Evolutionary conservation across 1,139 yeast genomes (phyloP), one percentile per base, ranked within the genome.

Genomic region (Meyerozyma carpophila): DNA sequence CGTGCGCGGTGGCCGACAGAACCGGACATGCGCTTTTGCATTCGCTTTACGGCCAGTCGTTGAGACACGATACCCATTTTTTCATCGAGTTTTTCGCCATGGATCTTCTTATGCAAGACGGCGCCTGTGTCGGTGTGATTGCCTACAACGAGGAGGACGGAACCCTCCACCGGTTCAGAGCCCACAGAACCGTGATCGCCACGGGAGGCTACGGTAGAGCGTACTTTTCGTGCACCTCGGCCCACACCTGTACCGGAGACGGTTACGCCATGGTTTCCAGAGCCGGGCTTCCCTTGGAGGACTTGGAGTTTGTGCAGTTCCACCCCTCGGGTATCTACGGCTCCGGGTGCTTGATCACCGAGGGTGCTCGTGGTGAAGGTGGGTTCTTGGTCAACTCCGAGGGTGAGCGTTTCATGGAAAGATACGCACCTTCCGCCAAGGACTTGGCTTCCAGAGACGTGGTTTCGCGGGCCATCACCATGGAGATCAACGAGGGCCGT

Each of bases 311-410:
- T 63, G 93, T 93, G 50, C 98, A 93, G 74, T 93, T 93, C 91
- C 98, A 93, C 71, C 98, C 98, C 50, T 90, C 98, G 36, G 98
- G 98, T 79, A 93, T 93, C 67, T 93, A 93, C 69, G 98, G 98
- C 48, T 90, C 98, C 41, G 98, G 98, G 52, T 93, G 98, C 77
- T 76, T 93, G 74, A 93, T 93, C 65, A 93, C 98, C 49, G 98
- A 93, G 73, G 98, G 98, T 73, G 95, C 97, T 54, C 87, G 98
- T 77, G 98, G 98, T 79, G 98, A 93, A 77, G 98, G 98, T 81
- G 98, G 98, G 53, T 91, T 81, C 81, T 76, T 93, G 64, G 79
- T 93, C 54, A 93, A 93, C 79, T 82, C 91, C 57, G 96, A 93
- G 72, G 98, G 98, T 78, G 98, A 93, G 77, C 85, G 98, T 72